phyloP scores from a whole-genome alignment of 441 rosid genomes.

The Populus hybrid region DNA sequence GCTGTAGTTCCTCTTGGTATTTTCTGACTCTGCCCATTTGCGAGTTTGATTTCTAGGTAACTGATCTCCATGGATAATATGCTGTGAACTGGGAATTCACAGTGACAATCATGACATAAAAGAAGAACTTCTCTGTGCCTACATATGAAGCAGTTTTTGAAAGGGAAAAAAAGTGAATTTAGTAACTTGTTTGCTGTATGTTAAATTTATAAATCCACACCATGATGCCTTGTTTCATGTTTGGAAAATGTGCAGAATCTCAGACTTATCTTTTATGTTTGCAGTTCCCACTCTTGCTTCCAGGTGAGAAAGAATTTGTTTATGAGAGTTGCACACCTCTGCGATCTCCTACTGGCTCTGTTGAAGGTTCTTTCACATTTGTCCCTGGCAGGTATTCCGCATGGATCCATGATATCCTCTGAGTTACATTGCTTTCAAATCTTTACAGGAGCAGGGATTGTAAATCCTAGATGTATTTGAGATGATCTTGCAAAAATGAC shows the following conservation, averaged over 20 bases:
- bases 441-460: neutral
- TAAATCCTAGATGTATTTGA: no score
- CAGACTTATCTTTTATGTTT: slow-evolving; percentile 17
- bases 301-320: slow-evolving; percentile 70
- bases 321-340: slow-evolving; percentile 59
- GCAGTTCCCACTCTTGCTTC: slow-evolving; percentile 68
- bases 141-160: neutral
- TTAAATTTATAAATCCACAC: neutral
- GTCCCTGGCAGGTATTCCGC: slow-evolving; percentile 74
- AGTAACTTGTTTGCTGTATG: neutral
- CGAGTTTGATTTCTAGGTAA: neutral
- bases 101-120: neutral
- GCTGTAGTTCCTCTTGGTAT: neutral
- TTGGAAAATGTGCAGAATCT: slow-evolving; percentile 1
- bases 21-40: neutral
- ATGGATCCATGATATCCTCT: neutral
- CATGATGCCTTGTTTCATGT: no score
- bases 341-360: slow-evolving; percentile 43
- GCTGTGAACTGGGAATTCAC: neutral
- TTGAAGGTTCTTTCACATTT: slow-evolving; percentile 86
- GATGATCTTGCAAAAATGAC: no score
- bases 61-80: neutral
- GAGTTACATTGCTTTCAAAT: neutral
- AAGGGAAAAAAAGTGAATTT: neutral
- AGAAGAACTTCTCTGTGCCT: slow-evolving; percentile 1